Evolutionary conservation across 1,284 basidiomycete genomes (phyloP).

Genomic region (Ceratobasidium sp.): DNA sequence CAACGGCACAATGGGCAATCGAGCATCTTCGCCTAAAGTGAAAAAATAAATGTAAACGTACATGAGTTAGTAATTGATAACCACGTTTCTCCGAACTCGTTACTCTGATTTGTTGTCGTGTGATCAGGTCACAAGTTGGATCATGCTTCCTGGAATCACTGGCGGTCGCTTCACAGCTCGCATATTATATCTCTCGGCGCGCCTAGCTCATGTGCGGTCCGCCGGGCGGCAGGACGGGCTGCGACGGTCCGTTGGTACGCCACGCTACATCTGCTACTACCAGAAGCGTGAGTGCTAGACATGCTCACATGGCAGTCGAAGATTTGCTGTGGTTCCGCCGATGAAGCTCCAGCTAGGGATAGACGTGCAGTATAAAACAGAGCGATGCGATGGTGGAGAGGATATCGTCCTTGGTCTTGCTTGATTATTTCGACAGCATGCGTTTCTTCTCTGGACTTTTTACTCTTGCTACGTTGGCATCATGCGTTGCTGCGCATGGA

Average conservation of each 20-base stretch:
- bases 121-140: slow-evolving; percentile 8
- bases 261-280: not conserved
- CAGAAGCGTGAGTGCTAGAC: slow-evolving; percentile 9
- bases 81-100: not conserved
- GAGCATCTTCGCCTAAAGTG: slow-evolving; percentile 60
- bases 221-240: slow-evolving; percentile 22
- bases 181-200: slow-evolving; percentile 9
- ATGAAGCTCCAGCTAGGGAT: slow-evolving; percentile 27
- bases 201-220: slow-evolving; percentile 20
- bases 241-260: slow-evolving; percentile 23
- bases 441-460: slow-evolving; percentile 32
- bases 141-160: no score
- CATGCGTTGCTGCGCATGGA: slow-evolving; percentile 33
- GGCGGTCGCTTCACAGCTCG: not conserved
- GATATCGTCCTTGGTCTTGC: not conserved
- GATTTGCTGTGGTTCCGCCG: slow-evolving; percentile 20
- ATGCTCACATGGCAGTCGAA: slow-evolving; percentile 33
- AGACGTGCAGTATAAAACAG: slow-evolving; percentile 20
- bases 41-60: not conserved
- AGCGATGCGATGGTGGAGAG: not conserved
- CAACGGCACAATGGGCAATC: slow-evolving; percentile 74
- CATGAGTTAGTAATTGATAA: not conserved
- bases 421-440: slow-evolving; percentile 15
- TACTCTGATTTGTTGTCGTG: not conserved
- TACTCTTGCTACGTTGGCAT: slow-evolving; percentile 22